phyloP scores from a whole-genome alignment of 2,329 filamentous ascomycete genomes.

The Aspergillus fumigatiaffinis region DNA sequence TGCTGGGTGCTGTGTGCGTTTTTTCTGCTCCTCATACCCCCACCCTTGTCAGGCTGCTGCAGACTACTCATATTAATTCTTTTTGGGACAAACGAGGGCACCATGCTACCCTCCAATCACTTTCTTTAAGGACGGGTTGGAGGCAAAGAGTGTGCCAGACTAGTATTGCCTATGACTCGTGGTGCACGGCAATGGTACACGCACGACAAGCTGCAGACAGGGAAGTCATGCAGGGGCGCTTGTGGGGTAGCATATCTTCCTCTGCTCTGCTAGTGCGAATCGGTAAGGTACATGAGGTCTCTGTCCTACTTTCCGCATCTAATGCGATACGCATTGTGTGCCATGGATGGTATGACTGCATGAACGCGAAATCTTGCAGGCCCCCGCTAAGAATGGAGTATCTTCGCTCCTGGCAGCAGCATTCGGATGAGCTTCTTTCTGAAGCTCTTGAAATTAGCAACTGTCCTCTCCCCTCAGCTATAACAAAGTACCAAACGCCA shows the following conservation, averaged over 20 bases:
- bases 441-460: neutral
- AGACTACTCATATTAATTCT: too few species aligned
- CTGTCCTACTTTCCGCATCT: neutral
- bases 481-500: neutral
- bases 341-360: neutral
- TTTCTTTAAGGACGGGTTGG: too few species aligned
- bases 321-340: neutral
- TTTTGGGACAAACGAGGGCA: too few species aligned
- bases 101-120: too few species aligned
- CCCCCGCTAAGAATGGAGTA: neutral
- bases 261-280: neutral
- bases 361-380: neutral
- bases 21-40: too few species aligned
- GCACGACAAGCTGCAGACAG: neutral
- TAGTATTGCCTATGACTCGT: too few species aligned
- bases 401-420: neutral
- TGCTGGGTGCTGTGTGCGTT: too few species aligned
- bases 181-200: too few species aligned
- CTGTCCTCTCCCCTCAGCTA: neutral
- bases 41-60: too few species aligned
- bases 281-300: neutral
- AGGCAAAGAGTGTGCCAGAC: too few species aligned
- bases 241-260: neutral
- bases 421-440: neutral
- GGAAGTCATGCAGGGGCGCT: neutral